A percentile compares a stretch with the other conserved stretches of the same genome.
Evolutionary conservation across 768 basidiomycete species (phyloP).

Genomic region (Mycena filopes): DNA sequence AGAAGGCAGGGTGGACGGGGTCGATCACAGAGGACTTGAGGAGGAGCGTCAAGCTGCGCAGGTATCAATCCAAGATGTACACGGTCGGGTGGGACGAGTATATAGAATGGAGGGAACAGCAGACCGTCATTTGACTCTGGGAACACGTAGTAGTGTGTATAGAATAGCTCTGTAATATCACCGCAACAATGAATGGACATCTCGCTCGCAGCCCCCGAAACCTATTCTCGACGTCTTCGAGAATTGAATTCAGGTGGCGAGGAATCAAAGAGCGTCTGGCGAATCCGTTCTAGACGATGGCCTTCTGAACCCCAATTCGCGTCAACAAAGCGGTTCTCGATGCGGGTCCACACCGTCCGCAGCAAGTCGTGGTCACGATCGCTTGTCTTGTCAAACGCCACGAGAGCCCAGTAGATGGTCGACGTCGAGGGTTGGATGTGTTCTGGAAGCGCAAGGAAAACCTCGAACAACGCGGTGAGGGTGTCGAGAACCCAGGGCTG

Average conservation of each 20-base stretch:
- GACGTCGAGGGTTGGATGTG: slow-evolving; percentile 55
- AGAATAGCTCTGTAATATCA: slow-evolving; percentile 24
- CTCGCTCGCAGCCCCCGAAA: slow-evolving; percentile 2
- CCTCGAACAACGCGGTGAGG: slow-evolving; percentile 66
- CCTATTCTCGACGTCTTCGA: not conserved
- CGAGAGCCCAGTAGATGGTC: slow-evolving; percentile 73
- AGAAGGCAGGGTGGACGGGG: slow-evolving; percentile 92
- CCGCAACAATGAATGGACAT: not conserved
- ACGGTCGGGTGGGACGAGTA: slow-evolving; percentile 82
- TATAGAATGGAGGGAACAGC: slow-evolving; percentile 72
- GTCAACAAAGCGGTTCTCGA: slow-evolving; percentile 65
- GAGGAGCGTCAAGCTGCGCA: slow-evolving; percentile 76
- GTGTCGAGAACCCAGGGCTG: slow-evolving; percentile 66
- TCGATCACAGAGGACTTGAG: slow-evolving; percentile 84
- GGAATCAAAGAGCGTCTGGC: slow-evolving; percentile 44
- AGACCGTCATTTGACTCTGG: slow-evolving; percentile 30
- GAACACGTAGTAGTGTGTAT: slow-evolving; percentile 9
- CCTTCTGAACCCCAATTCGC: slow-evolving; percentile 54
- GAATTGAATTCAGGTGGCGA: not conserved
- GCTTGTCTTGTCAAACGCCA: slow-evolving; percentile 72
- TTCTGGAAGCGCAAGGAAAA: slow-evolving; percentile 68
- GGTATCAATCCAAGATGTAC: slow-evolving; percentile 84
- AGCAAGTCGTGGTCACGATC: slow-evolving; percentile 59
- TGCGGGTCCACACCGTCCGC: slow-evolving; percentile 63
- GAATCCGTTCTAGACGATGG: slow-evolving; percentile 56